Conservation (phyloP, 345 rosid species). For the Combretum micranthum region DNA sequence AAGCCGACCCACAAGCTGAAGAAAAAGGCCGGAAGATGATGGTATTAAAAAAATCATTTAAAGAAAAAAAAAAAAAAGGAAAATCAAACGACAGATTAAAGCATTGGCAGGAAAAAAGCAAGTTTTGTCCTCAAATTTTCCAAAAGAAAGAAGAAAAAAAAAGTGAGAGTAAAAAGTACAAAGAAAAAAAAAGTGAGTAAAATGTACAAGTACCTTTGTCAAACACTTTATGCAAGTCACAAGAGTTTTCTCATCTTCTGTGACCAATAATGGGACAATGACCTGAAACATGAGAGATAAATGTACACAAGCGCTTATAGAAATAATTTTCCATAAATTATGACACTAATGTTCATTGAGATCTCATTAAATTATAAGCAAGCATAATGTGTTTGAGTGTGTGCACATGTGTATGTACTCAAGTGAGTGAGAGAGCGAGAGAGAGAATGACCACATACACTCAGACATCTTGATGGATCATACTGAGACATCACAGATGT, state of each 20-base stretch:
- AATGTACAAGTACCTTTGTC: conserved; percentile 37
- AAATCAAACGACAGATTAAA: no score
- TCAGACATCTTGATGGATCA: conserved; percentile 50
- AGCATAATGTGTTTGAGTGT: not conserved
- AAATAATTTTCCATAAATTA: no score
- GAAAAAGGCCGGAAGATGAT: not conserved
- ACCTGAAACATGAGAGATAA: conserved; percentile 24
- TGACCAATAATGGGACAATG: conserved; percentile 35
- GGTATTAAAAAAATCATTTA: not conserved
- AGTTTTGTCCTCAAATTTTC: no score
- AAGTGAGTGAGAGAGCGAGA: not conserved
- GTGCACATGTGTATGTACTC: not conserved
- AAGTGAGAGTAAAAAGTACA: not conserved
- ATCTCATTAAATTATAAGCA: not conserved
- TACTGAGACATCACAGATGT: conserved; percentile 31
- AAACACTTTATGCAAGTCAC: conserved; percentile 40
- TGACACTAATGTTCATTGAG: no score
- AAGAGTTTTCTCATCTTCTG: conserved; percentile 55
- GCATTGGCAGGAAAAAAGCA: no score
- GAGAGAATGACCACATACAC: conserved; percentile 24
- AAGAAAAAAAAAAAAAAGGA: no score
- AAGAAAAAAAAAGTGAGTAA: not conserved
- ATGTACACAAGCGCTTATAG: no score
- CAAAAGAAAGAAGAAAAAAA: no score
- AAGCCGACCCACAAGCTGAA: conserved; percentile 46